Conservation (phyloP, 441 rosid genomes). For the Brassica hybrid region DNA sequence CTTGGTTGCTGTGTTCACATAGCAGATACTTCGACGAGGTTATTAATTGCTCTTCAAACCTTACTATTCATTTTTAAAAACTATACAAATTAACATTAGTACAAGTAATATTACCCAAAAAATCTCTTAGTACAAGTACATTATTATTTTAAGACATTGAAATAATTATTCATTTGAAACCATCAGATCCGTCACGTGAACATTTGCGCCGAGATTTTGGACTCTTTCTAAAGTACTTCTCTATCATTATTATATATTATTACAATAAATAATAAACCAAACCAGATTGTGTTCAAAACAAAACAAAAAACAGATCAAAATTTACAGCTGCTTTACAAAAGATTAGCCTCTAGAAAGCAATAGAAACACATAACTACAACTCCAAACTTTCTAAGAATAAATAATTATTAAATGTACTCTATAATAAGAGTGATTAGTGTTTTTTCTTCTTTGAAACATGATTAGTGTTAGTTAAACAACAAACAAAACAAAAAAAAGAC, state of each 20-base stretch:
- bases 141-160: not conserved
- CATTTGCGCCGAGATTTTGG: constrained; percentile 19
- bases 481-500: constrained; percentile 28
- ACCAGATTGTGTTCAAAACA: not conserved
- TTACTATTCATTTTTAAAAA: not conserved
- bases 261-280: not conserved
- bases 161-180: constrained; percentile 9
- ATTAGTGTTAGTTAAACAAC: not conserved
- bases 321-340: constrained; percentile 21
- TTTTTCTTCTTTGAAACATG: not conserved
- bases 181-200: constrained; percentile 41
- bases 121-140: not conserved
- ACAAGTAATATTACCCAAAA: not conserved
- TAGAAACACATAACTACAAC: constrained; percentile 12
- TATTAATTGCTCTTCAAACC: constrained; percentile 16
- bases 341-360: not conserved
- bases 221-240: constrained; percentile 24
- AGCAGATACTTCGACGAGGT: constrained; percentile 5
- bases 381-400: constrained; percentile 19
- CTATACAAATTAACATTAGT: not conserved
- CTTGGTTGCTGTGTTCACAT: constrained; percentile 17
- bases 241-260: not conserved
- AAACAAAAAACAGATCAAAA: not conserved
- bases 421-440: constrained; percentile 3
- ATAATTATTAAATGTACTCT: not conserved